Evolutionary conservation across 1,284 basidiomycete genomes (phyloP), one percentile per base, ranked within the genome.

Genomic region (Bondarzewia mesenterica): DNA sequence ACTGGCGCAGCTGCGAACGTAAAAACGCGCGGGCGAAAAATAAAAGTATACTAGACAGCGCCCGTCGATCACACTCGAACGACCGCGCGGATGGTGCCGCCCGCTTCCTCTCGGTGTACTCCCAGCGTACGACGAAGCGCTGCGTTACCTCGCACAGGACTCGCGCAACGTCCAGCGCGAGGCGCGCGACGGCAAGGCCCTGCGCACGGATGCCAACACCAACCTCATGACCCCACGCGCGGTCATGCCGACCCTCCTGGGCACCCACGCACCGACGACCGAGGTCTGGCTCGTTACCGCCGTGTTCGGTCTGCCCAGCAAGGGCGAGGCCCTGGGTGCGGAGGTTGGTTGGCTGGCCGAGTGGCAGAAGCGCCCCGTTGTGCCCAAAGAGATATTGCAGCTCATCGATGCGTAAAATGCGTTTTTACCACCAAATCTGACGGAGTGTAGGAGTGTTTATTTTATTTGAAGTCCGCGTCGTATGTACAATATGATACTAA

Each of bases 71-170:
- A 74, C 73, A 20, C 59, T 72, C 10, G 65, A 67, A 38, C 63
- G 64, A 1, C 81, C 80, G 5, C 69, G 77, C 23, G 64, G 77
- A 62, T 89, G 83, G 82, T 80, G 77, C 50, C 61, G 75, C n/a
- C 81, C 89, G 0, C 63, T 94, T 7, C 72, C 72, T 18, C 64
- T 67, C 16, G 89, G 89, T 6, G 70, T 80, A 6, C 66, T 92
- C 23, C 85, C 89, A 1, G 89, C 83, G 7, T 94, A 91, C 57
- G 92, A 95, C 66, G 75, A 85, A 53, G 89, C 91, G 2, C 65
- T 94, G 41, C 70, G 76, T 51, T 71, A 82, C 54, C 77, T 95
- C 53, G 68, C 68, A 27, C 57, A 62, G 5, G 80, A 85, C 59
- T 68, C 75, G 12, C 56, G 62, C 14, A 51, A 49, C 7, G 60